These are phyloP conservation scores for Lentinula guzmanii DNA, from an alignment of 768 basidiomycete genomes.

Conservation along the genomic window DNA sequence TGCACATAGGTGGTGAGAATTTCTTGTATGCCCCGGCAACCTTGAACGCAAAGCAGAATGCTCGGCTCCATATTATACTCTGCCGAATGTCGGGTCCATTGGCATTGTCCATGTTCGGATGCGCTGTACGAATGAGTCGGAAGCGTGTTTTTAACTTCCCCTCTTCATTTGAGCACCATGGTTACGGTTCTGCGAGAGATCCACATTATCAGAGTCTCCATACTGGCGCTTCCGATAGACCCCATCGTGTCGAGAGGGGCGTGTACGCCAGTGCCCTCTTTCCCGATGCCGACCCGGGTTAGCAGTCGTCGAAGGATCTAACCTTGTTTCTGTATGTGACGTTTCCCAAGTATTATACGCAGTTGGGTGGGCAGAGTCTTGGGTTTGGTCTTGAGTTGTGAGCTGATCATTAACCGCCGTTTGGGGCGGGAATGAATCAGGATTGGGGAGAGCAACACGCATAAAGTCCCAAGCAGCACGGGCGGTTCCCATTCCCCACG, in stretches of 20 bases:
- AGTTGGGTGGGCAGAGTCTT: not conserved
- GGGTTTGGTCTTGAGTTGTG: not conserved
- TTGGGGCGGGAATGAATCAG: not conserved
- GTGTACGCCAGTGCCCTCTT: not conserved
- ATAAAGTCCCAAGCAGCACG: conserved; percentile 56
- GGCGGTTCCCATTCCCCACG: conserved; percentile 46
- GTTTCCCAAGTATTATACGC: not conserved
- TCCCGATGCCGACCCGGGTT: not conserved
- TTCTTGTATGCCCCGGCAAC: too few species aligned
- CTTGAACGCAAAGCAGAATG: too few species aligned
- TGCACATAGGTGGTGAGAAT: not conserved
- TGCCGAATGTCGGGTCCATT: not conserved
- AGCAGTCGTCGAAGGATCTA: not conserved
- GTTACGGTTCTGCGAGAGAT: not conserved
- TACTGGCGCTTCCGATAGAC: not conserved
- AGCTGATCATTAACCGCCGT: not conserved
- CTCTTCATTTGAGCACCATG: not conserved
- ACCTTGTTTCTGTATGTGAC: not conserved
- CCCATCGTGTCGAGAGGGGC: not conserved
- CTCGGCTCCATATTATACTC: too few species aligned
- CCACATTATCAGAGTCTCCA: not conserved
- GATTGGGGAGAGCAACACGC: conserved; percentile 33
- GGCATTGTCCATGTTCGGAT: not conserved
- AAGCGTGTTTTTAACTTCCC: not conserved
- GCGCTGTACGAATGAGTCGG: not conserved